Base-by-base conservation (phyloP, 495 filamentous ascomycete species). In the Eremomyces bilateralis region DNA sequence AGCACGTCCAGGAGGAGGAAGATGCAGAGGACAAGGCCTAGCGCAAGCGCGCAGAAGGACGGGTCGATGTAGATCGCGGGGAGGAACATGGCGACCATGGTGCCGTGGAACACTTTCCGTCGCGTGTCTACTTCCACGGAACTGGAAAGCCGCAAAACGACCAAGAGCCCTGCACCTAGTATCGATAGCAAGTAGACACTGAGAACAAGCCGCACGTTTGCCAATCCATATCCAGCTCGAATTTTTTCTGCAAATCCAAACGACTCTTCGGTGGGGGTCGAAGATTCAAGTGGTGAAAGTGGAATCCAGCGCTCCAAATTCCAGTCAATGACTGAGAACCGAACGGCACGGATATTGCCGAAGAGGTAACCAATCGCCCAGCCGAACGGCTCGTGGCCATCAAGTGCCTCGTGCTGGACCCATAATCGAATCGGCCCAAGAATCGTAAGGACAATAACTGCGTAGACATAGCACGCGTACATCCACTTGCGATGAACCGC, bases 51-150 rank as follows among this genome's bases (percentile, higher is more conserved):
- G 30, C 71, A 68, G 48, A 82, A 95, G 13, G 69, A 53, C 4
- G 88, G 90, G 51, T 95, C 90, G 40, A 94, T 53, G 47, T 73
- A 90, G 2, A 72, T 73, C 1, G 78, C 68, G 8, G 88, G 81
- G 2, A 94, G 63, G 41, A 99, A 76, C 80, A 99, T 91, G 28
- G 71, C 65, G 22, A 95, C 83, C 70, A 94, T 93, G 71, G 82
- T 92, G 41, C 85, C 88, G 53, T 99, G 88, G 54, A 99, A 99
- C 6, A 99, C 77, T 54, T 99, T 99, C 24, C 88, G 71, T n/a
- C 88, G 68, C 2, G 88, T 99, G 54, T 99, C 90, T 22, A 95
- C 83, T 55, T 93, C 80, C 3, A 65, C 64, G 27, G 15, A 22
- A 30, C 18, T 30, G 17, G 35, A 76, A 49, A 11, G 70, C 21